phyloP scores from a whole-genome alignment of 768 basidiomycete species.

The Asterophora lycoperdoides region DNA sequence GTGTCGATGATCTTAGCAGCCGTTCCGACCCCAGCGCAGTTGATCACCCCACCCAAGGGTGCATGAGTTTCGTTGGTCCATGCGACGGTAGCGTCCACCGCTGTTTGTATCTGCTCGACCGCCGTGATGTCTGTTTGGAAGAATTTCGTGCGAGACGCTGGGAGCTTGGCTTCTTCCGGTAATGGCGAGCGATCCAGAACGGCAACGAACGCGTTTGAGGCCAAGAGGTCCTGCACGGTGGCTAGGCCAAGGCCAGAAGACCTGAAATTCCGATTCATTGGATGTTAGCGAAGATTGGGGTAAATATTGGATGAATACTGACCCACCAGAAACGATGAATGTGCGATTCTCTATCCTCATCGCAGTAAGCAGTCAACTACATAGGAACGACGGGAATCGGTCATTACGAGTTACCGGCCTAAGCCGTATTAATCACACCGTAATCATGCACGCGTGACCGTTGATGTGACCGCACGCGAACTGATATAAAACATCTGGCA shows the following conservation, averaged over 20 bases:
- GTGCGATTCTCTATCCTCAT: slow-evolving; percentile 53
- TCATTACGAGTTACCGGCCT: no score
- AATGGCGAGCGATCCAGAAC: slow-evolving; percentile 47
- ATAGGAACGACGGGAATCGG: no score
- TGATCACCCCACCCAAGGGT: slow-evolving; percentile 51
- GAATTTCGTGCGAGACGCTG: slow-evolving; percentile 29
- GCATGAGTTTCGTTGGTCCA: slow-evolving; percentile 40
- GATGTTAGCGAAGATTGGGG: not conserved
- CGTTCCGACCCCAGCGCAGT: slow-evolving; percentile 51
- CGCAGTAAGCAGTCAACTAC: not conserved
- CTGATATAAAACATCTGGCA: no score
- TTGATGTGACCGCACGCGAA: no score
- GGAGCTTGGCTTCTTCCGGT: slow-evolving; percentile 19
- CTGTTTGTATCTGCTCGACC: slow-evolving; percentile 30
- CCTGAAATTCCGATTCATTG: slow-evolving; percentile 23
- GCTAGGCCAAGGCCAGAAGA: slow-evolving; percentile 57
- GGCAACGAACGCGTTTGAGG: slow-evolving; percentile 40
- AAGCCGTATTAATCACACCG: no score
- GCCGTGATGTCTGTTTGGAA: slow-evolving; percentile 39
- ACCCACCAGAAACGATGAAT: slow-evolving; percentile 59
- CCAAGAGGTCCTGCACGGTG: slow-evolving; percentile 43
- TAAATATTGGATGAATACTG: slow-evolving; percentile 14
- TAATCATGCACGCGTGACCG: no score
- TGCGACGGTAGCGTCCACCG: slow-evolving; percentile 34
- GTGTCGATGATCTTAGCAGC: slow-evolving; percentile 44